A percentile compares a stretch with the other conserved stretches of the same genome.
These are phyloP conservation scores for Starmerella bacillaris DNA, from an alignment of 805 yeast species.

Conservation along the genomic window DNA sequence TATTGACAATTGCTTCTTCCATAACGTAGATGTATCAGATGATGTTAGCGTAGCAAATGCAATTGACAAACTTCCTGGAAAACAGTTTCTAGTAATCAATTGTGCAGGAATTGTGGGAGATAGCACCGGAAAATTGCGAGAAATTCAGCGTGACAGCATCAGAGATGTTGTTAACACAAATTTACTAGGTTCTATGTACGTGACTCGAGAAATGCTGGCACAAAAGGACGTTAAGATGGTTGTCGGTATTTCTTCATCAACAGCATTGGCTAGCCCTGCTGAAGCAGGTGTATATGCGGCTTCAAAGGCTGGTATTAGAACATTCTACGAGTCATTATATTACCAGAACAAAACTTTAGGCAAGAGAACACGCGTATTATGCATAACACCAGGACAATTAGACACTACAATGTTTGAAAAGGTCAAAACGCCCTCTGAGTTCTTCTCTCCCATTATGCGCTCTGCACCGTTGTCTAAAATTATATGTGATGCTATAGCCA, in stretches of 20 bases:
- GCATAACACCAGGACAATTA: constrained; percentile 66
- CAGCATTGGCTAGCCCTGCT: constrained; percentile 67
- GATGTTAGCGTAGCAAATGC: constrained; percentile 44
- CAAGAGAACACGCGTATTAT: constrained; percentile 38
- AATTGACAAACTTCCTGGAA: constrained; percentile 56
- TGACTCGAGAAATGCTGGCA: constrained; percentile 29
- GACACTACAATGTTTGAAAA: constrained; percentile 49
- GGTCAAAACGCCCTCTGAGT: constrained; percentile 45
- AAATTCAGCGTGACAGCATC: constrained; percentile 25
- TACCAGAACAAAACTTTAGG: constrained; percentile 36
- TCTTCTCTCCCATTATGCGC: constrained; percentile 58
- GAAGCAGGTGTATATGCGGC: constrained; percentile 58
- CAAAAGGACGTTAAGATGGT: constrained; percentile 30
- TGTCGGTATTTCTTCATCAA: constrained; percentile 54
- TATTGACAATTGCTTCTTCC: constrained; percentile 5
- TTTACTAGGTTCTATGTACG: constrained; percentile 43
- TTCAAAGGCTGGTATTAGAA: constrained; percentile 58
- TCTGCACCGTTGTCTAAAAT: constrained; percentile 41
- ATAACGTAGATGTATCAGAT: constrained; percentile 10
- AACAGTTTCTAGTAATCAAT: constrained; percentile 62
- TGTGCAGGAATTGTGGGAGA: constrained; percentile 83
- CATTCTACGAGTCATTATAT: constrained; percentile 51
- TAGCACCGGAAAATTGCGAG: constrained; percentile 24
- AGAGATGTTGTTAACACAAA: constrained; percentile 42
- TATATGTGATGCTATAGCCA: constrained; percentile 24